Evolutionary conservation across 1,284 basidiomycete genomes (phyloP), one percentile per base, ranked within the genome.

Genomic region (Sporisorium reilianum): DNA sequence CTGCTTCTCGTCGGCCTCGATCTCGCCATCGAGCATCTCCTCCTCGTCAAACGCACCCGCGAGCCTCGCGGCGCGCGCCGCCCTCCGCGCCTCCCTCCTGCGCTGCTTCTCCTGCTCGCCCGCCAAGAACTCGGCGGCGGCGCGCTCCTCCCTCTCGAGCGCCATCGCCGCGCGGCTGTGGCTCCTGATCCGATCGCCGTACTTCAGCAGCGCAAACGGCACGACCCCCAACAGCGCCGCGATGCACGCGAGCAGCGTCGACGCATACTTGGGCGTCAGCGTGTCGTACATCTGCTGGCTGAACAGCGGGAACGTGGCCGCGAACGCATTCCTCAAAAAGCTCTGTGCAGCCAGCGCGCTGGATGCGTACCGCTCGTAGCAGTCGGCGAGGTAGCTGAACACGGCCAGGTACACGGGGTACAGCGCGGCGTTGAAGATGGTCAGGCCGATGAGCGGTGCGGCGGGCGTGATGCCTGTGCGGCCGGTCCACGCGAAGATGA

Each of bases 291-390:
- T 75, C 18, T 62, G 49, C 32, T 56, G 58, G 22, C 70, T 72
- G 28, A 77, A 73, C 11, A 81, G 62, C 20, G 74, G 70, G 60
- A 81, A 71, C n/a, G 38, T 18, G 5, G 71, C 64, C 1, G 76
- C 76, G n/a, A 78, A 58, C n/a, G 67, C 58, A 59, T 81, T 81
- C 22, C 78, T 55, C 26, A 80, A 45, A 59, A 69, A 76, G 28
- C 69, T 75, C 57, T 81, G 80, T 0, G 80, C 80, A 9, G 80
- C 80, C 14, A 81, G 49, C 0, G 78, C 76, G 38, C 59, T 65
- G 0, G 85, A 86, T 8, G 85, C 85, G 62, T 82, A 84, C 1
- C 74, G 60, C 48, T 80, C 82, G 46, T 81, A 84, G 0, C 64
- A 55, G 26, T 80, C 80, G 3, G 74, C 75, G 1, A 82, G 63